Conservation (phyloP, 2,329 filamentous ascomycete genomes). For the Calonectria montana region DNA sequence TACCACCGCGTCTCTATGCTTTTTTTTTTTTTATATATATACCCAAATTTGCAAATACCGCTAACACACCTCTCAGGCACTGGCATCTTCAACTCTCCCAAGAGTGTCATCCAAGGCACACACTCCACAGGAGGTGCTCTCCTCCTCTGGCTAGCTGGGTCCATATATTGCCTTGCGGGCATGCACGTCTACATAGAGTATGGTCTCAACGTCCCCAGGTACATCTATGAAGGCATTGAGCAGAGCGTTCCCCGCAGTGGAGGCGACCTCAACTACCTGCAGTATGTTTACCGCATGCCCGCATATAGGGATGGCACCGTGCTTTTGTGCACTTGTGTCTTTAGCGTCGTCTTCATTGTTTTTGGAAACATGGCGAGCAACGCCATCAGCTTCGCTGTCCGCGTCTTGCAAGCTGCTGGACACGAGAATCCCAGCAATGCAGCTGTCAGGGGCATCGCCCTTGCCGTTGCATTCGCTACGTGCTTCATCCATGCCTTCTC, state of each 20-base stretch:
- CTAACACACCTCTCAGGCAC: conserved; percentile 44
- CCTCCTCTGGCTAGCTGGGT: conserved; percentile 54
- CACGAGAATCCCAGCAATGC: conserved; percentile 41
- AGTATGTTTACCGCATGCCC: conserved; percentile 56
- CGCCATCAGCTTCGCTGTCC: conserved; percentile 57
- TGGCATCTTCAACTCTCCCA: conserved; percentile 51
- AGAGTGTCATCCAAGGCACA: conserved; percentile 48
- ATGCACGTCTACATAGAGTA: conserved; percentile 57
- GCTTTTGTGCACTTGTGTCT: conserved; percentile 57
- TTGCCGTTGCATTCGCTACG: conserved; percentile 55
- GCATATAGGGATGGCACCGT: conserved; percentile 48
- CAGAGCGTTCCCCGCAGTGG: conserved; percentile 57
- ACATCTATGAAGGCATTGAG: conserved; percentile 51
- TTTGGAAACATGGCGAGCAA: conserved; percentile 63
- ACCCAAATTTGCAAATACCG: neutral
- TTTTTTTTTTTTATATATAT: too few species aligned
- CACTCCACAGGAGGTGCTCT: conserved; percentile 48
- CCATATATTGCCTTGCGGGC: conserved; percentile 51
- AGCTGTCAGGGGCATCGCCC: conserved; percentile 58
- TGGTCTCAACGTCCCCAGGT: conserved; percentile 58
- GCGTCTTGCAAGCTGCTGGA: conserved; percentile 51
- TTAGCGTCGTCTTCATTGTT: conserved; percentile 56
- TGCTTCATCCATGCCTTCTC: conserved; percentile 62
- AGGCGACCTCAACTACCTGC: conserved; percentile 61
- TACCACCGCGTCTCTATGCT: too few species aligned